A percentile compares a stretch with the other conserved stretches of the same genome.
phyloP scores from a whole-genome alignment of 1,139 yeast species.

The Yamadazyma mexicana region DNA sequence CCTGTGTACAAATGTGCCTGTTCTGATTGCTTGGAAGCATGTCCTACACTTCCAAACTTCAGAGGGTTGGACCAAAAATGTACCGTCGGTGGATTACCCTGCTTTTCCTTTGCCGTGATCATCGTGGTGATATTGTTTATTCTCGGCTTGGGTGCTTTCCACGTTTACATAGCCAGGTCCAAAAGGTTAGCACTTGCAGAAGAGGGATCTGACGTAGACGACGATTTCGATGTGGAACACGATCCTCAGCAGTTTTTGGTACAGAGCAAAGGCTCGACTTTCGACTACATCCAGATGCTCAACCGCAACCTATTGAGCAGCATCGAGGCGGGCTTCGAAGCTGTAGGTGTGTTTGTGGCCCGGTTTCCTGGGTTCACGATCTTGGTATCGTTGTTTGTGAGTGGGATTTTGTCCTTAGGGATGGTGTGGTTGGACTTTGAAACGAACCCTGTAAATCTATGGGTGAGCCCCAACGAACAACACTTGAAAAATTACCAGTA shows the following conservation, averaged over 20 bases:
- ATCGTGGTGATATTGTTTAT: slow-evolving; percentile 46
- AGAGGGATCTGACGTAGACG: slow-evolving; percentile 13
- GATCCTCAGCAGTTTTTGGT: slow-evolving; percentile 17
- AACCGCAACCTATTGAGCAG: slow-evolving; percentile 16
- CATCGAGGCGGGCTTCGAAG: slow-evolving; percentile 38
- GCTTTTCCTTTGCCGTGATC: slow-evolving; percentile 67
- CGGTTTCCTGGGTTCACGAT: slow-evolving; percentile 58
- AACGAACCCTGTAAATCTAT: slow-evolving; percentile 74
- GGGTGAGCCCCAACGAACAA: slow-evolving; percentile 86
- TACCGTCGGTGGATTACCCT: slow-evolving; percentile 63
- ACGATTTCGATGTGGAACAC: slow-evolving; percentile 20
- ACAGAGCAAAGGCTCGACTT: slow-evolving; percentile 10
- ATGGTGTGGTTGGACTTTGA: slow-evolving; percentile 59
- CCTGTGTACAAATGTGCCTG: slow-evolving; percentile 79
- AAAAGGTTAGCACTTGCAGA: slow-evolving; percentile 10
- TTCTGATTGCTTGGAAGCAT: slow-evolving; percentile 79
- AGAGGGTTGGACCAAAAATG: slow-evolving; percentile 41
- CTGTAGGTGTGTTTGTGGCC: slow-evolving; percentile 56
- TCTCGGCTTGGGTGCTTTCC: slow-evolving; percentile 38
- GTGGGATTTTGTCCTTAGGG: slow-evolving; percentile 54
- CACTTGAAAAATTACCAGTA: slow-evolving; percentile 67
- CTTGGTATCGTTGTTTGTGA: slow-evolving; percentile 40
- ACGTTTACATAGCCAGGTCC: slow-evolving; percentile 28
- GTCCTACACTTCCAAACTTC: slow-evolving; percentile 64
- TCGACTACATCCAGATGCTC: slow-evolving; percentile 2